Evolutionary conservation across 2,329 filamentous ascomycete species (phyloP).

Genomic region (Aspergillus sp.): DNA sequence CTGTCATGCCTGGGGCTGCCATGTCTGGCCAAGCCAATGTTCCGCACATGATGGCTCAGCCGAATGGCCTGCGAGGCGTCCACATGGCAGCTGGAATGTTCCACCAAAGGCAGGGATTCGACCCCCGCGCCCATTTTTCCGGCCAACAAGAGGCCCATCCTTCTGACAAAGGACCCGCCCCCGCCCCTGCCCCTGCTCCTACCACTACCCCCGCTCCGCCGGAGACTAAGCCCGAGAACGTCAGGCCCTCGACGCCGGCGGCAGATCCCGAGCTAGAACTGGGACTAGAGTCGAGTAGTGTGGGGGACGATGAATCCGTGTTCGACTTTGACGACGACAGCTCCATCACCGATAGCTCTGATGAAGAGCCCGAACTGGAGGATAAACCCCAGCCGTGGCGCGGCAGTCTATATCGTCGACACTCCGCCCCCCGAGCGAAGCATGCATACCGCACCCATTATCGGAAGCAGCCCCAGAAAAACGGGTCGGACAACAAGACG

Average conservation of each 20-base stretch:
- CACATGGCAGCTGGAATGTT: background rate
- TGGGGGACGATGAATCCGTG: conserved; percentile 33
- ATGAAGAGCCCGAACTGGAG: conserved; percentile 22
- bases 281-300: conserved; percentile 24
- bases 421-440: conserved; percentile 23
- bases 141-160: background rate
- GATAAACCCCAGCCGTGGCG: conserved; percentile 20
- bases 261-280: conserved; percentile 19
- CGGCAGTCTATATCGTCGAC: conserved; percentile 23
- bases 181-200: background rate
- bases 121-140: background rate
- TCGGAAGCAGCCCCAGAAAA: conserved; percentile 25
- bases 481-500: conserved; percentile 5
- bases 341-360: conserved; percentile 32
- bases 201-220: background rate
- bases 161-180: background rate
- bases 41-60: conserved; percentile 5
- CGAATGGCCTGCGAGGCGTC: conserved; percentile 2
- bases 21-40: background rate
- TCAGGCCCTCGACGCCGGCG: conserved; percentile 4
- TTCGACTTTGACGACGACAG: conserved; percentile 19
- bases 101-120: conserved; percentile 7
- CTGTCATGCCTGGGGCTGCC: background rate
- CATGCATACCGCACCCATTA: conserved; percentile 30
- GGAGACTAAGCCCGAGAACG: conserved; percentile 1